Conservation (phyloP, 2,329 filamentous ascomycete species). For the Fusarium chlamydosporum region DNA sequence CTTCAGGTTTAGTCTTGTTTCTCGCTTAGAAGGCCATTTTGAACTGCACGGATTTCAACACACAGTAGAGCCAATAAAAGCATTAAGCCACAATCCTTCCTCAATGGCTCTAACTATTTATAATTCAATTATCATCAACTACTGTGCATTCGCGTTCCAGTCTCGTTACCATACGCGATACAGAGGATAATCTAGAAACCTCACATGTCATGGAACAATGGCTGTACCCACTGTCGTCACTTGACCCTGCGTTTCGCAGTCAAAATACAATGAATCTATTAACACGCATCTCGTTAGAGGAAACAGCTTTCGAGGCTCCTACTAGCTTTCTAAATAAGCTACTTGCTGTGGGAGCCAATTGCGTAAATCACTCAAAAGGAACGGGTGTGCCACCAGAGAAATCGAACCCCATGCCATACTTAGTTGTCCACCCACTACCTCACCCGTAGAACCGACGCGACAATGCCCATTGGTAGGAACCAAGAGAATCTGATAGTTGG, state of each 20-base stretch:
- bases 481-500: no score
- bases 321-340: background rate
- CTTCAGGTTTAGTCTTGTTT: no score
- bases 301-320: background rate
- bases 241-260: background rate
- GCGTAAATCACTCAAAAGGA: background rate
- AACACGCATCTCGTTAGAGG: background rate
- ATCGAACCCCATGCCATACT: slow-evolving; percentile 10
- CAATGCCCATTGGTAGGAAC: background rate
- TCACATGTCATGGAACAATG: background rate
- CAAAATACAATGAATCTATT: background rate
- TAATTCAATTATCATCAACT: no score
- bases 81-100: no score
- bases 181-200: background rate
- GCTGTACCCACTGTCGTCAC: background rate
- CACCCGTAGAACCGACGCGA: background rate
- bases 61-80: no score
- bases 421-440: slow-evolving; percentile 3
- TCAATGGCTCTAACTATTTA: no score
- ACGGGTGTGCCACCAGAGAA: slow-evolving; percentile 1
- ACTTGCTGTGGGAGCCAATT: slow-evolving; percentile 7
- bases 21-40: no score
- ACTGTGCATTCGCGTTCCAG: background rate
- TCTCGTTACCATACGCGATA: background rate
- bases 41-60: no score